Conservation (phyloP, 2,329 filamentous ascomycete genomes). For the Colletotrichum sp. region DNA sequence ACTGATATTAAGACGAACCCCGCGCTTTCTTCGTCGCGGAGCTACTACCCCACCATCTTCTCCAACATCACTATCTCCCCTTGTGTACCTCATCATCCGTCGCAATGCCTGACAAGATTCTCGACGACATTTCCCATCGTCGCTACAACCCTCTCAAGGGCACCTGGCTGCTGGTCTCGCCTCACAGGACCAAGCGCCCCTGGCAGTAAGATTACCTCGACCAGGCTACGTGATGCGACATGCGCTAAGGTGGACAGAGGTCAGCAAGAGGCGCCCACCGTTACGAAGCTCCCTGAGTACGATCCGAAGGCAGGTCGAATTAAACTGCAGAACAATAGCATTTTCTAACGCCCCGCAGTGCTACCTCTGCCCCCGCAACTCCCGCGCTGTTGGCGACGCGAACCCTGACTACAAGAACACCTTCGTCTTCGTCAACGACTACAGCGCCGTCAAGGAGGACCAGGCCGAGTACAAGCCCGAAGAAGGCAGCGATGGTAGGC, state of each 20-base stretch:
- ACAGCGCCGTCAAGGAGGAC: slow-evolving; percentile 92
- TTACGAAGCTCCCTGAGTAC: slow-evolving; percentile 75
- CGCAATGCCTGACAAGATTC: slow-evolving; percentile 74
- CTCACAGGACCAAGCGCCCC: slow-evolving; percentile 93
- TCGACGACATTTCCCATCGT: slow-evolving; percentile 96
- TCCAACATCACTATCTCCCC: neutral
- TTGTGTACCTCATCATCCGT: neutral
- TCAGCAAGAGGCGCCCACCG: slow-evolving; percentile 75
- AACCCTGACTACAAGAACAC: slow-evolving; percentile 89
- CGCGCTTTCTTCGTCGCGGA: neutral
- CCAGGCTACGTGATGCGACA: neutral
- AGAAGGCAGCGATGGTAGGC: slow-evolving; percentile 38
- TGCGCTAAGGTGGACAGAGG: slow-evolving; percentile 56
- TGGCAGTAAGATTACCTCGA: slow-evolving; percentile 78
- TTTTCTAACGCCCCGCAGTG: slow-evolving; percentile 58
- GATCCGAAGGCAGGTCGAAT: slow-evolving; percentile 66
- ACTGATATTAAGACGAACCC: neutral
- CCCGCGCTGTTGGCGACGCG: slow-evolving; percentile 81
- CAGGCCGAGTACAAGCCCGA: slow-evolving; percentile 76
- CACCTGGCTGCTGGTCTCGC: slow-evolving; percentile 92
- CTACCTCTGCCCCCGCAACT: slow-evolving; percentile 93
- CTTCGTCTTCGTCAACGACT: slow-evolving; percentile 97
- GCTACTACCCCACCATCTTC: slow-evolving; percentile 13
- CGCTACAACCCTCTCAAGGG: slow-evolving; percentile 91
- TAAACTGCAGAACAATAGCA: neutral